Conservation (phyloP, 177 flowering plant species). For the Vitis hybrid region DNA sequence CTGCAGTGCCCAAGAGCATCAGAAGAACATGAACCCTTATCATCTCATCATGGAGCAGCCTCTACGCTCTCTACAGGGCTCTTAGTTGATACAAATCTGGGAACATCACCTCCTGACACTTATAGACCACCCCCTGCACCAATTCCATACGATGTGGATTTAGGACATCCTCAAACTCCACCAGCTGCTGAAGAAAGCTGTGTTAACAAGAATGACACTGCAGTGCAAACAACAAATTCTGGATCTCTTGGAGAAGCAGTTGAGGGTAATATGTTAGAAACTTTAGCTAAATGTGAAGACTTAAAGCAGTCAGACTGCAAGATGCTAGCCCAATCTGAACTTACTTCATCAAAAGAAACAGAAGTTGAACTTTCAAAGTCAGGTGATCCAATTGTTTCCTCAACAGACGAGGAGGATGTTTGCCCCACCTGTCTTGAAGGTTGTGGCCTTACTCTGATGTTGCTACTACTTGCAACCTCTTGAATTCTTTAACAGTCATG, state of each 20-base stretch:
- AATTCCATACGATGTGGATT: constrained; percentile 44
- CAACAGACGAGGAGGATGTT: constrained; percentile 53
- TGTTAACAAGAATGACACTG: constrained; percentile 25
- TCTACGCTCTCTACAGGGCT: constrained; percentile 49
- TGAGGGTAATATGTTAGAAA: constrained; percentile 16
- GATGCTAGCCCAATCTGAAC: constrained; percentile 21
- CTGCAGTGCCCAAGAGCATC: constrained; percentile 53
- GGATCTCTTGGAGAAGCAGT: constrained; percentile 25
- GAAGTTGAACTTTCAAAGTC: constrained; percentile 39
- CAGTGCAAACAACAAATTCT: constrained; percentile 23
- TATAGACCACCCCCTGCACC: constrained; percentile 77
- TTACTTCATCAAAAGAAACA: constrained; percentile 22
- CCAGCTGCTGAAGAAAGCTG: constrained; percentile 24
- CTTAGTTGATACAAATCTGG: constrained; percentile 62
- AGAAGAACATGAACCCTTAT: constrained; percentile 60
- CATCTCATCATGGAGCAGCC: constrained; percentile 39
- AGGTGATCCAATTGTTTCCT: constrained; percentile 19
- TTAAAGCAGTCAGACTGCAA: constrained; percentile 31
- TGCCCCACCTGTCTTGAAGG: constrained; percentile 79
- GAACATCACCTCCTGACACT: constrained; percentile 61
- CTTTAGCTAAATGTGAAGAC: constrained; percentile 25
- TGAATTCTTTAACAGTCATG: background rate
- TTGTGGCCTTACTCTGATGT: constrained; percentile 4
- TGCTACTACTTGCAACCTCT: background rate
- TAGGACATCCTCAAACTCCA: constrained; percentile 37